Conservation (phyloP, 2,329 filamentous ascomycete genomes). For the Proliferodiscus dingleyae region DNA sequence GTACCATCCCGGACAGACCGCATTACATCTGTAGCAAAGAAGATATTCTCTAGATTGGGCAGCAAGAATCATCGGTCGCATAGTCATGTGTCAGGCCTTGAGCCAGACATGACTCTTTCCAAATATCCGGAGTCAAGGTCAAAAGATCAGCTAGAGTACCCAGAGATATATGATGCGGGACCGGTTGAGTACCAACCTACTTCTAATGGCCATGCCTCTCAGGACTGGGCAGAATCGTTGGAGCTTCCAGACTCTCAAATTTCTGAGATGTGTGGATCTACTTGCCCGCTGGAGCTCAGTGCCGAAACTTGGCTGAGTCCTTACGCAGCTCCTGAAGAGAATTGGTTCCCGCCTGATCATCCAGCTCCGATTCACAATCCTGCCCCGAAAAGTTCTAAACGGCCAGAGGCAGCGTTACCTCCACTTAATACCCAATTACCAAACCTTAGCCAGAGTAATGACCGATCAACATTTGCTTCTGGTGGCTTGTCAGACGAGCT, state of each 20-base stretch:
- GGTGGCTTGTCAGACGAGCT: slow-evolving; percentile 6
- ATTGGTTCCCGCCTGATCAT: slow-evolving; percentile 10
- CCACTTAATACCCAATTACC: slow-evolving; percentile 8
- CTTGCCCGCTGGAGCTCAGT: slow-evolving; percentile 19
- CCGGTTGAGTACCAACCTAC: slow-evolving; percentile 9
- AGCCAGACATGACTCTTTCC: slow-evolving; percentile 10
- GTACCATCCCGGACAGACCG: slow-evolving; percentile 21
- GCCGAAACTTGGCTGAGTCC: slow-evolving; percentile 16
- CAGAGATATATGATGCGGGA: slow-evolving; percentile 8
- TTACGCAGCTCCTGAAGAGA: slow-evolving; percentile 15
- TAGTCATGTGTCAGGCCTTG: slow-evolving; percentile 1
- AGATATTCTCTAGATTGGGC: slow-evolving; percentile 26
- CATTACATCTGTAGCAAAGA: slow-evolving; percentile 26
- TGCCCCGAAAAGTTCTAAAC: not conserved
- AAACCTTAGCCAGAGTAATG: not conserved
- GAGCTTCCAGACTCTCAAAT: slow-evolving; percentile 23
- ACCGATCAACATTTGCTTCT: not conserved
- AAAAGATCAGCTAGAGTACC: slow-evolving; percentile 3
- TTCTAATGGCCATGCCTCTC: no score
- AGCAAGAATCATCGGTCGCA: slow-evolving; percentile 16
- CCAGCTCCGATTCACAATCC: slow-evolving; percentile 3
- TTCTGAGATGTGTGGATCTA: slow-evolving; percentile 23
- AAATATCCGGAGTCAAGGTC: slow-evolving; percentile 8
- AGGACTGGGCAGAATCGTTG: no score
- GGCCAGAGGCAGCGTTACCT: slow-evolving; percentile 2